Evolutionary conservation across 331 rosid species (phyloP).

Genomic region (Pyrus hybrid): DNA sequence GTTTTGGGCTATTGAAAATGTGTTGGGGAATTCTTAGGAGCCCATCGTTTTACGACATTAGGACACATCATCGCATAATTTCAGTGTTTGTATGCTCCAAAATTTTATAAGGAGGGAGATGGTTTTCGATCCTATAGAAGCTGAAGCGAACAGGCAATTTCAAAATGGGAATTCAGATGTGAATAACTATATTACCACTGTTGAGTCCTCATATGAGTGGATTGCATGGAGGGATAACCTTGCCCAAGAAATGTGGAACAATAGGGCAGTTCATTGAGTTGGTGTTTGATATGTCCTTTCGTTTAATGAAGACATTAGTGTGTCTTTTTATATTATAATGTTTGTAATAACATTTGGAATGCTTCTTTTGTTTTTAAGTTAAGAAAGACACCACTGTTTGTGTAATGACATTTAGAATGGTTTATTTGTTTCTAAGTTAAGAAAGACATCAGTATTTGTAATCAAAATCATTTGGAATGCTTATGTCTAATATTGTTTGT

Average conservation of each 20-base stretch:
- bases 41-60: too few species aligned
- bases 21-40: too few species aligned
- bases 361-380: background rate
- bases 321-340: background rate
- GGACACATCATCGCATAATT: too few species aligned
- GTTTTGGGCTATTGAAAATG: too few species aligned
- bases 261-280: background rate
- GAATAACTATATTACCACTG: background rate
- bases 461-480: background rate
- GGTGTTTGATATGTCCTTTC: background rate
- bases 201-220: background rate
- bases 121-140: too few species aligned
- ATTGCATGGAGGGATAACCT: background rate
- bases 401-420: background rate
- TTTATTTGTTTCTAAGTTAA: too few species aligned
- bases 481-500: background rate
- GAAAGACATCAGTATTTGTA: too few species aligned
- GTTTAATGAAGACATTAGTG: background rate
- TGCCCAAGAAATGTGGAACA: background rate
- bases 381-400: background rate
- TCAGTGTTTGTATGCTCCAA: too few species aligned
- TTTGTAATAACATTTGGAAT: background rate
- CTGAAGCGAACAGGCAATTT: too few species aligned
- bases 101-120: too few species aligned
- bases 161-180: too few species aligned